Conservation (phyloP, 352 stramenopile genomes). For the Phytophthora pseudosyringae region DNA sequence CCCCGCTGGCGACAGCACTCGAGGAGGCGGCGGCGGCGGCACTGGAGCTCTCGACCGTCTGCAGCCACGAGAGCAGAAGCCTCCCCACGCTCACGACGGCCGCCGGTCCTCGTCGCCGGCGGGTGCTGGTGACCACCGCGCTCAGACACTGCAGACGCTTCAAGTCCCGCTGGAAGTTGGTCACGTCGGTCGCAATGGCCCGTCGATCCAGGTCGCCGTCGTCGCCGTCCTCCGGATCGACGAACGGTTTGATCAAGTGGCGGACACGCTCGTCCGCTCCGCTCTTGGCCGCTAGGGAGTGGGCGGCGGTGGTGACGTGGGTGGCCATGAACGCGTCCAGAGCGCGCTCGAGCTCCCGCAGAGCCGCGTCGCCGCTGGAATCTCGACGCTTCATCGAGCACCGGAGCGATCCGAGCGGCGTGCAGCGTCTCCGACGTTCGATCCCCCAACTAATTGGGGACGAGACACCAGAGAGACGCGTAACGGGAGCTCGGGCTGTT, state of each 20-base stretch:
- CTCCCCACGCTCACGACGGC: constrained; percentile 22
- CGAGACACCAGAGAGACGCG: constrained; percentile 10
- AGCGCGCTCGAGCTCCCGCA: constrained; percentile 59
- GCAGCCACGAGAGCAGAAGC: constrained; percentile 48
- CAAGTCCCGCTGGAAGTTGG: constrained; percentile 33
- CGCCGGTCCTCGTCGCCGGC: constrained; percentile 13
- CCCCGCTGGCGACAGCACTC: neutral
- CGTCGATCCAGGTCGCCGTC: neutral
- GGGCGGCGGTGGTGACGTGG: constrained; percentile 34
- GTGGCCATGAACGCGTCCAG: constrained; percentile 66
- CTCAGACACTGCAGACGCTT: constrained; percentile 41
- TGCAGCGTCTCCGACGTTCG: neutral
- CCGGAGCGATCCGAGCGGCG: neutral
- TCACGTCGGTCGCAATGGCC: neutral
- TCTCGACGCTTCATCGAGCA: constrained; percentile 28
- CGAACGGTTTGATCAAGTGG: no score
- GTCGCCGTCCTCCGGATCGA: neutral
- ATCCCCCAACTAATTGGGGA: constrained; percentile 34
- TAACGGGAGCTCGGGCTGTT: constrained; percentile 17
- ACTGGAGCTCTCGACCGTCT: constrained; percentile 42
- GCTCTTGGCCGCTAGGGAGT: constrained; percentile 14
- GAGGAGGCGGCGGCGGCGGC: constrained; percentile 23
- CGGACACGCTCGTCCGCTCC: constrained; percentile 4
- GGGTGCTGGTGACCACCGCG: constrained; percentile 18
- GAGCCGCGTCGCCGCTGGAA: constrained; percentile 28